Evolutionary conservation across 352 stramenopile species (phyloP), one percentile per base, ranked within the genome.

Genomic region (Globisporangium okanoganense): DNA sequence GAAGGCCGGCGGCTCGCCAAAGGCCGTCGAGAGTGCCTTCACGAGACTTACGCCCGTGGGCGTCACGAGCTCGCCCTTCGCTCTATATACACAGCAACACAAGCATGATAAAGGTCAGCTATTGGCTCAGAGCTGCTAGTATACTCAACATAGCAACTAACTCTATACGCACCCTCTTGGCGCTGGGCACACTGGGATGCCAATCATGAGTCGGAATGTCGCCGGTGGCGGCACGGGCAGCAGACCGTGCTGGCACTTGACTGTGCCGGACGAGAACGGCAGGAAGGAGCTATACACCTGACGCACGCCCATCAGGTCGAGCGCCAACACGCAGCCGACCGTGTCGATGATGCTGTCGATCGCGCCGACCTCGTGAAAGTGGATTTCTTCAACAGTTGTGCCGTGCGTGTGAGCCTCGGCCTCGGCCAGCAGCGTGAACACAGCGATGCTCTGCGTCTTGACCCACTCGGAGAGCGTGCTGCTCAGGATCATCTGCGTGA

Each of bases 331-430:
- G 1, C 90, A 96, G 1, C 97, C 97, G 45, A 99, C 91, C 7
- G 95, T 98, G 74, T 99, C 96, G 25, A 99, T 79, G 71, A 99
- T 98, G 62, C 89, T 98, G 79, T 99, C 96, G 64, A 99, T 96
- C 18, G 95, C 93, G 24, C 97, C 97, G 6, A 99, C 97, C 74
- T 99, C 97, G 71, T 99, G 97, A 73, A 99, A 99, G 70, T 99
- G 96, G 51, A 99, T 96, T 62, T 83, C 66, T 12, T 99, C 91
- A 27, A 97, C 63, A 5, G 79, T 78, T 27, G 94, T 94, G 36
- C 96, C 95, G 71, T 99, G 97, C 33, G 94, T 98, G 29, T 91
- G 75, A 24, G 96, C 94, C 66, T 99, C 97, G 1, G 97, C 94
- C 56, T 96, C 69, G 3, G 95, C 97, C 25, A 99, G 72, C 20